Percentiles rank a stretch among this genome's conserved stretches.
phyloP scores from a whole-genome alignment of 345 rosid genomes.

The Brassica cretica region DNA sequence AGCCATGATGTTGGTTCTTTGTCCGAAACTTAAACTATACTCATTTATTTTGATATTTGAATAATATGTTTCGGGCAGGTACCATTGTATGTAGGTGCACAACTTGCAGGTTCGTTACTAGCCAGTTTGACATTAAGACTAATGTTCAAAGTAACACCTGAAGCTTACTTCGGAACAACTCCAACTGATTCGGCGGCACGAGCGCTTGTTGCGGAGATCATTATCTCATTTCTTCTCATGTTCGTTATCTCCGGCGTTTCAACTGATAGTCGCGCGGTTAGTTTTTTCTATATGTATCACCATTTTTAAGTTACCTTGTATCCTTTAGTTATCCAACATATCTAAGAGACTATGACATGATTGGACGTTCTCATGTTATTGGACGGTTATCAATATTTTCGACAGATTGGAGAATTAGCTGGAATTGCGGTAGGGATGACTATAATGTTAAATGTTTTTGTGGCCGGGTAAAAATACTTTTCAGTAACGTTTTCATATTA shows the following conservation, averaged over 20 bases:
- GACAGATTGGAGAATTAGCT: constrained; percentile 48
- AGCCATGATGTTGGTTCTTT: not conserved
- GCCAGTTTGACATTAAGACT: constrained; percentile 55
- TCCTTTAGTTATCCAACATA: not conserved
- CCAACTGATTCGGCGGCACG: constrained; percentile 55
- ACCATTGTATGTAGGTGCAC: constrained; percentile 54
- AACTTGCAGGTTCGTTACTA: constrained; percentile 55
- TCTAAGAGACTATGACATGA: not conserved
- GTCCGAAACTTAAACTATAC: not conserved
- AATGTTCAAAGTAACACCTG: constrained; percentile 47
- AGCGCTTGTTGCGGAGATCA: constrained; percentile 55
- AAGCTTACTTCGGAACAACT: constrained; percentile 57
- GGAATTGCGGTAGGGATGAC: constrained; percentile 66
- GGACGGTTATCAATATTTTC: not conserved
- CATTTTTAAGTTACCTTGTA: not conserved
- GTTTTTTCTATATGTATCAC: not conserved
- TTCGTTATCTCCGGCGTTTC: constrained; percentile 60
- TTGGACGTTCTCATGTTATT: not conserved
- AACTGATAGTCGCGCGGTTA: constrained; percentile 37
- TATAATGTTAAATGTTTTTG: constrained; percentile 52
- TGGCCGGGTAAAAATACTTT: constrained; percentile 47
- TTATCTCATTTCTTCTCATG: constrained; percentile 67
- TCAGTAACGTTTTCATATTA: not conserved
- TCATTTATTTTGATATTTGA: not conserved
- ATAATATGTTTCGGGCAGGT: constrained; percentile 39